These are phyloP conservation scores for Kickxella alabastrina DNA, from an alignment of 192 early-diverging fungal genomes.

Conservation along the genomic window DNA sequence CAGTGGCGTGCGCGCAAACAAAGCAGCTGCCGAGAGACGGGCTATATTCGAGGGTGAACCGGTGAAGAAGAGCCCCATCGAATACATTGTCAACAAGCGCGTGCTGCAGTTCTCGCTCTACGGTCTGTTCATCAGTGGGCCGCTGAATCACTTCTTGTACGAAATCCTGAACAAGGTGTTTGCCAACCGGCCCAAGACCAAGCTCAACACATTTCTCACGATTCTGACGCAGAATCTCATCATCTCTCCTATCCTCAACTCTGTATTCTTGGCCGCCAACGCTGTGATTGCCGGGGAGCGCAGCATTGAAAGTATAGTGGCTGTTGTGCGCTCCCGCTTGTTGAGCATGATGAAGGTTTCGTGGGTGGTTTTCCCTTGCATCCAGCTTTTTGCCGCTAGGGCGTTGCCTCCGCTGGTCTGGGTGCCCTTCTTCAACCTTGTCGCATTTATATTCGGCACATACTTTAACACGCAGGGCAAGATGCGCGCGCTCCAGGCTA, in stretches of 20 bases:
- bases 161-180: slow-evolving; percentile 71
- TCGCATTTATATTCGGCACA: slow-evolving; percentile 74
- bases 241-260: slow-evolving; percentile 82
- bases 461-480: slow-evolving; percentile 77
- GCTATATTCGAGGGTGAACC: slow-evolving; percentile 31
- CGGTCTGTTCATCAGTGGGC: slow-evolving; percentile 76
- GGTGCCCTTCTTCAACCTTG: slow-evolving; percentile 88
- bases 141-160: slow-evolving; percentile 79
- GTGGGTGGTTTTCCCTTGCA: slow-evolving; percentile 75
- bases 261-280: slow-evolving; percentile 82
- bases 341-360: slow-evolving; percentile 77
- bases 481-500: slow-evolving; percentile 49
- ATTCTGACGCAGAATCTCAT: slow-evolving; percentile 73
- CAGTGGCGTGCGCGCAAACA: slow-evolving; percentile 52
- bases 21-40: slow-evolving; percentile 42
- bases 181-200: slow-evolving; percentile 59
- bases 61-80: slow-evolving; percentile 16
- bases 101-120: slow-evolving; percentile 80
- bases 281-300: slow-evolving; percentile 74
- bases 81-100: slow-evolving; percentile 55
- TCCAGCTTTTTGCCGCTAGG: slow-evolving; percentile 75
- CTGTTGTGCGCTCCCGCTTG: slow-evolving; percentile 58
- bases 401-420: slow-evolving; percentile 73
- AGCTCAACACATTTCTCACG: slow-evolving; percentile 63
- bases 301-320: slow-evolving; percentile 49